Percentiles rank a stretch among this genome's conserved stretches.
phyloP scores from a whole-genome alignment of 257 asterid genomes.

The Scutellaria minor region DNA sequence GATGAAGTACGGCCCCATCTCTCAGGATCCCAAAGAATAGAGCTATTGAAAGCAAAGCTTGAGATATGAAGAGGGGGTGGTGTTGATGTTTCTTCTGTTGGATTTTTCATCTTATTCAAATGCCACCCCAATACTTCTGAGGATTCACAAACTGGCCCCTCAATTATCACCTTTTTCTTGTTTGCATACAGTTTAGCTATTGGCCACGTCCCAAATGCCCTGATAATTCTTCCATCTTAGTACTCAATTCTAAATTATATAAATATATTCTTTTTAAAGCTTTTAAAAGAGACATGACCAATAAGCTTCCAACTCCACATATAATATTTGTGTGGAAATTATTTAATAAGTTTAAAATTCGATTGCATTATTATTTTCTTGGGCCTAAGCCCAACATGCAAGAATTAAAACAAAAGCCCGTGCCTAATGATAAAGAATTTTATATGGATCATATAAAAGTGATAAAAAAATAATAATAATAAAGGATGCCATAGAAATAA shows the following conservation, averaged over 20 bases:
- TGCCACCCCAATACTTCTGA: constrained; percentile 92
- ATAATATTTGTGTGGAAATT: too few relatives aligned
- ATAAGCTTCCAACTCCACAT: too few relatives aligned
- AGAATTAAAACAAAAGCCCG: too few relatives aligned
- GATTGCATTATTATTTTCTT: too few relatives aligned
- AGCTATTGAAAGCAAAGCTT: constrained; percentile 87
- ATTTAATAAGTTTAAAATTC: too few relatives aligned
- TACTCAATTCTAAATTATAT: neutral
- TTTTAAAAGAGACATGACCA: too few relatives aligned
- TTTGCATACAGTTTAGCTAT: constrained; percentile 70
- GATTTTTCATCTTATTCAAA: constrained; percentile 62
- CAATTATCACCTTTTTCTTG: constrained; percentile 58
- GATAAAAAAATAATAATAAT: too few relatives aligned
- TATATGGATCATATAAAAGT: too few relatives aligned
- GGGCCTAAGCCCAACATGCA: too few relatives aligned
- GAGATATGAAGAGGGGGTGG: constrained; percentile 70
- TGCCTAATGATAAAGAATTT: too few relatives aligned
- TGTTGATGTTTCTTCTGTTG: constrained; percentile 30
- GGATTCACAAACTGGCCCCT: constrained; percentile 80
- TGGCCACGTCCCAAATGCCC: constrained; percentile 93
- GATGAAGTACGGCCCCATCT: constrained; percentile 94
- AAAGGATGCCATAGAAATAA: too few relatives aligned
- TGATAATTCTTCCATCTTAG: constrained; percentile 33
- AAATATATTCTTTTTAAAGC: neutral
- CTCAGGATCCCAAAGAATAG: constrained; percentile 96